These are phyloP conservation scores for Trametes punicea DNA, from an alignment of 768 basidiomycete genomes.

Conservation along the genomic window DNA sequence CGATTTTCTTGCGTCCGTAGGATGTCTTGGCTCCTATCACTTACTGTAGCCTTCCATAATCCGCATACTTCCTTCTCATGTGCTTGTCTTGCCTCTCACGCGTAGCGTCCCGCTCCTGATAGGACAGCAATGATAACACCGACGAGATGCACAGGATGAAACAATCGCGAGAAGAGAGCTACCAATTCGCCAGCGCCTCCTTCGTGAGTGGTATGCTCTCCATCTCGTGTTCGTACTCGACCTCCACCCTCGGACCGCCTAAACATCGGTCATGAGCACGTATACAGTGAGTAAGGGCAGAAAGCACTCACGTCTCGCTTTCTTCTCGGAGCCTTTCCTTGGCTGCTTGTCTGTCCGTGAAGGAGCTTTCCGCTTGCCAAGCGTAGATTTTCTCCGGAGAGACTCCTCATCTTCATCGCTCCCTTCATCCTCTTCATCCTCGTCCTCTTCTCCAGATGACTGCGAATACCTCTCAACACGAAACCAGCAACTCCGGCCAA, in stretches of 20 bases:
- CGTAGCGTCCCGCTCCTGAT: background rate
- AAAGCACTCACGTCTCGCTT: constrained; percentile 50
- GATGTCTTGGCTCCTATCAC: background rate
- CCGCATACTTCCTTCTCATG: background rate
- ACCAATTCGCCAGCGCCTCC: constrained; percentile 29
- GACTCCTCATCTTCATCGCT: constrained; percentile 38
- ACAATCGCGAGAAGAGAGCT: background rate
- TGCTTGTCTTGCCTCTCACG: background rate
- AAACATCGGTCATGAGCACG: constrained; percentile 3
- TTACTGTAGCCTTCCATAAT: background rate
- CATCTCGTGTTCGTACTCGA: constrained; percentile 95
- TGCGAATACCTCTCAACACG: background rate
- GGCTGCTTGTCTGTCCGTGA: constrained; percentile 40
- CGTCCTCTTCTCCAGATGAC: constrained; percentile 38
- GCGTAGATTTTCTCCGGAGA: constrained; percentile 35
- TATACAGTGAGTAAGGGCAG: background rate
- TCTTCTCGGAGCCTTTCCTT: constrained; percentile 56
- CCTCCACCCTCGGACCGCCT: constrained; percentile 83
- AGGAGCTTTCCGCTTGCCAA: constrained; percentile 68
- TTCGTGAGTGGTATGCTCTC: constrained; percentile 44
- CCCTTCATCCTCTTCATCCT: constrained; percentile 42
- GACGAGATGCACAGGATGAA: background rate
- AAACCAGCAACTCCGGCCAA: background rate
- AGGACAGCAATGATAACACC: background rate
- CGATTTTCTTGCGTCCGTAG: background rate